Conservation (phyloP, 192 early-diverging fungal species). For the Backusella macrospora region DNA sequence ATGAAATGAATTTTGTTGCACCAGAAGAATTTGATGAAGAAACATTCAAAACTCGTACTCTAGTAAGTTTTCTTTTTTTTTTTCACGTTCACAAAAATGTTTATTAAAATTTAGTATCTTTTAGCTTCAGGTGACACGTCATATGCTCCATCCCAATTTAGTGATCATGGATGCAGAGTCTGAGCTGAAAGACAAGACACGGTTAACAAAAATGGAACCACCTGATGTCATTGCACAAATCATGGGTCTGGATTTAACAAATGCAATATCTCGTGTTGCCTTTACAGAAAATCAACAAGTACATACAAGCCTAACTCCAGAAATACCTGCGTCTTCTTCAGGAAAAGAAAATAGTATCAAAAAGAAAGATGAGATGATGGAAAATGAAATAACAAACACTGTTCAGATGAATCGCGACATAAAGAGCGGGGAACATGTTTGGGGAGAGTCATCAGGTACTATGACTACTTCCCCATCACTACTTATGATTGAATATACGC, state of each 20-base stretch:
- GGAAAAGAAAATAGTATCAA: too few relatives aligned
- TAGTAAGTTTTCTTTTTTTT: constrained; percentile 26
- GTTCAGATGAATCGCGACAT: too few relatives aligned
- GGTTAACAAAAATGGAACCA: constrained; percentile 63
- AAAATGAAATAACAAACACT: too few relatives aligned
- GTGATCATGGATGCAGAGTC: constrained; percentile 43
- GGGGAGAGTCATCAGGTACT: too few relatives aligned
- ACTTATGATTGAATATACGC: too few relatives aligned
- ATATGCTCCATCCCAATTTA: constrained; percentile 58
- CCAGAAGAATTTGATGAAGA: constrained; percentile 48
- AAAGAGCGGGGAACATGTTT: too few relatives aligned
- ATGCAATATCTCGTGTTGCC: constrained; percentile 46
- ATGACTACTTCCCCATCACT: neutral
- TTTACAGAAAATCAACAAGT: constrained; percentile 20
- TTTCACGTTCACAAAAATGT: neutral
- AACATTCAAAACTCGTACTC: constrained; percentile 39
- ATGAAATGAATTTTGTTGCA: constrained; percentile 21
- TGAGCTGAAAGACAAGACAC: constrained; percentile 47
- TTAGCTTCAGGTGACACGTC: constrained; percentile 48
- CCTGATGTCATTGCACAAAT: constrained; percentile 62
- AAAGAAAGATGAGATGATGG: too few relatives aligned
- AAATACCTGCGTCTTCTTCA: too few relatives aligned
- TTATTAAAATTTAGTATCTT: neutral
- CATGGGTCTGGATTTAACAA: constrained; percentile 59
- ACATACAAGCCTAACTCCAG: too few relatives aligned